These are phyloP conservation scores for Hanseniaspora mollemarum DNA, from an alignment of 805 yeast species.

Conservation along the genomic window DNA sequence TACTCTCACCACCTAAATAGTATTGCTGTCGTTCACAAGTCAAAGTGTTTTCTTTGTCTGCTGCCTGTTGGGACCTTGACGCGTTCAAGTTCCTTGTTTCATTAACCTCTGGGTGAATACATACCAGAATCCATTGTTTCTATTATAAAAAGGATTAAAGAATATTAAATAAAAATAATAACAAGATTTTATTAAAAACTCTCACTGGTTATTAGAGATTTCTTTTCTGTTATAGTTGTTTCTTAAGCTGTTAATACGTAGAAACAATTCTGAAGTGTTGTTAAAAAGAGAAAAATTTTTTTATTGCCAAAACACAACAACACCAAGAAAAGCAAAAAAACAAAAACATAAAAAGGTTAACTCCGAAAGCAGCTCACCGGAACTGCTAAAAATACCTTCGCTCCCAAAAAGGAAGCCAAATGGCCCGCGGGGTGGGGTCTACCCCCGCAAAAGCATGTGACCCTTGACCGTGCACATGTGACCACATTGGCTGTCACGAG, in stretches of 20 bases:
- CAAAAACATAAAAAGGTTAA: too few species aligned
- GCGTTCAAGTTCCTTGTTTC: not conserved
- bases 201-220: not conserved
- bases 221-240: not conserved
- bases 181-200: slow-evolving; percentile 14
- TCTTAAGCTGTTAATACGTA: not conserved
- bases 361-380: too few species aligned
- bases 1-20: not conserved
- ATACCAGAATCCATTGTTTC: slow-evolving; percentile 32
- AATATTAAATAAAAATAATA: not conserved
- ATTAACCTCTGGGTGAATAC: slow-evolving; percentile 16
- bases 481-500: too few species aligned
- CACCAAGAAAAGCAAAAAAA: too few species aligned
- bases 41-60: not conserved
- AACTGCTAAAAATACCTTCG: too few species aligned
- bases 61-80: not conserved
- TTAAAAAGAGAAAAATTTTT: too few species aligned
- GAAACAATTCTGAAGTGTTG: too few species aligned
- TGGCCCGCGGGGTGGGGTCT: too few species aligned
- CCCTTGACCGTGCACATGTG: too few species aligned
- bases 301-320: too few species aligned
- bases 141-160: slow-evolving; percentile 8
- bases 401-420: too few species aligned
- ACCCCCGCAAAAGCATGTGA: too few species aligned
- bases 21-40: not conserved